A percentile compares a stretch with the other conserved stretches of the same genome.
phyloP scores from a whole-genome alignment of 108 stramenopile genomes.

The Aurantiochytrium sp. region DNA sequence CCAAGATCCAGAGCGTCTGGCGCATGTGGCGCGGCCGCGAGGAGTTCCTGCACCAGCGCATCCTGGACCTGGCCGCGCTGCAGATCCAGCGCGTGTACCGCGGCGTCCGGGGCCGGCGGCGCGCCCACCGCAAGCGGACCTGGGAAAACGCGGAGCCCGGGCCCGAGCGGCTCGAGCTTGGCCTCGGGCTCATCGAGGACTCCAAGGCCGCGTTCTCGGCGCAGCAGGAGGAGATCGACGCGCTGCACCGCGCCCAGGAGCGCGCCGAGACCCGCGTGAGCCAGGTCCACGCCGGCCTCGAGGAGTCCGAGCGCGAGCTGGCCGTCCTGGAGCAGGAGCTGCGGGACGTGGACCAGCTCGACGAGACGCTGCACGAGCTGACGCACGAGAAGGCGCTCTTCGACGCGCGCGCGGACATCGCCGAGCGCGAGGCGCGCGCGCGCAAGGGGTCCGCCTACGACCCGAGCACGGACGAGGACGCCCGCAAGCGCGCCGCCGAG shows the following conservation, averaged over 20 bases:
- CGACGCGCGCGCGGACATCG: slow-evolving; percentile 43
- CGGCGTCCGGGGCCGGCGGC: slow-evolving; percentile 65
- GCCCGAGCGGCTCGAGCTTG: slow-evolving; percentile 55
- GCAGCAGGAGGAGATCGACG: slow-evolving; percentile 65
- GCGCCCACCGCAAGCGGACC: slow-evolving; percentile 68
- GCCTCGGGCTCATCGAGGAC: slow-evolving; percentile 57
- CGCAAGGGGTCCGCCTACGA: neutral
- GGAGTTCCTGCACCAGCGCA: slow-evolving; percentile 44
- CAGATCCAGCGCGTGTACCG: slow-evolving; percentile 65
- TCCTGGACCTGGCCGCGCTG: slow-evolving; percentile 49
- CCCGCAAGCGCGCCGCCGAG: slow-evolving; percentile 70
- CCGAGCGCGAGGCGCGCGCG: slow-evolving; percentile 38
- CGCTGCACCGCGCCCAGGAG: slow-evolving; percentile 61
- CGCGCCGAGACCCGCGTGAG: slow-evolving; percentile 58
- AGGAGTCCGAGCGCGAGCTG: slow-evolving; percentile 65
- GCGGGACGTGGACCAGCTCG: slow-evolving; percentile 62
- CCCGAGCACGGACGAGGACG: neutral
- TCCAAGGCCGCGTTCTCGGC: slow-evolving; percentile 60
- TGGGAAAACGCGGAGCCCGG: slow-evolving; percentile 64
- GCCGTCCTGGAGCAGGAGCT: slow-evolving; percentile 58
- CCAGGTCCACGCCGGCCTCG: slow-evolving; percentile 64
- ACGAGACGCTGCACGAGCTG: slow-evolving; percentile 50
- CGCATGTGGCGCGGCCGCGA: slow-evolving; percentile 51
- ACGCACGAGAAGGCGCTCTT: slow-evolving; percentile 60
- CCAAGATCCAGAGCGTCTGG: slow-evolving; percentile 59